These are phyloP conservation scores for Chamaecyparis obtusa DNA, from an alignment of 75 land plant genomes.

Conservation along the genomic window DNA sequence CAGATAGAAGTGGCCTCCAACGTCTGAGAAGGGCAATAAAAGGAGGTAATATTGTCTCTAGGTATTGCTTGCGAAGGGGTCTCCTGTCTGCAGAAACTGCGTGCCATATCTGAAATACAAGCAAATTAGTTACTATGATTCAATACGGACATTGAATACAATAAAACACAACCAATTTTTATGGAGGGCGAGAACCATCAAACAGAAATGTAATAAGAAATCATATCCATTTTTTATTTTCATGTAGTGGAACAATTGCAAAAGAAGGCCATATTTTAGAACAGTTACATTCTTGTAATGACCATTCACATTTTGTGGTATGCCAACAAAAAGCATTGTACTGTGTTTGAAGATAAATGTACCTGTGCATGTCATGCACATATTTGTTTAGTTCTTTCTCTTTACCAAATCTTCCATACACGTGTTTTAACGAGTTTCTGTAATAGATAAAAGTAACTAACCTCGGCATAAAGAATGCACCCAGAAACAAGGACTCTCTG, in stretches of 20 bases:
- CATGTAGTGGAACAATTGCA: neutral
- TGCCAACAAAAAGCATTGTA: neutral
- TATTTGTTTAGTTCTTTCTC: neutral
- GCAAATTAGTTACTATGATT: neutral
- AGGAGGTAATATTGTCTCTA: slow-evolving; percentile 87
- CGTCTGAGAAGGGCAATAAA: slow-evolving; percentile 90
- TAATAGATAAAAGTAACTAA: slow-evolving; percentile 23
- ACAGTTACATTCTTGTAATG: neutral
- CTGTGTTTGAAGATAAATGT: too few relatives aligned
- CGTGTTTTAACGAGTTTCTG: neutral
- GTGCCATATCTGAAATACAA: slow-evolving; percentile 77
- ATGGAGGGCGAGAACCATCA: neutral
- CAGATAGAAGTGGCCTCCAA: slow-evolving; percentile 94
- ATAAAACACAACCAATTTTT: neutral
- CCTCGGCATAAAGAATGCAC: slow-evolving; percentile 94
- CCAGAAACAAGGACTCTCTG: slow-evolving; percentile 94
- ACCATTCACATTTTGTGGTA: neutral
- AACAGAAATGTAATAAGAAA: neutral
- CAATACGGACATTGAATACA: neutral
- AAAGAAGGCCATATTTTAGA: neutral
- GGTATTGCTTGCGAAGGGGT: slow-evolving; percentile 76
- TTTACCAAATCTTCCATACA: neutral
- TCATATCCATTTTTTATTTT: neutral
- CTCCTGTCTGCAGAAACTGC: slow-evolving; percentile 74
- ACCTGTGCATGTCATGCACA: neutral